phyloP scores from a whole-genome alignment of 2,329 filamentous ascomycete genomes.

The Neofusicoccum cordaticola region DNA sequence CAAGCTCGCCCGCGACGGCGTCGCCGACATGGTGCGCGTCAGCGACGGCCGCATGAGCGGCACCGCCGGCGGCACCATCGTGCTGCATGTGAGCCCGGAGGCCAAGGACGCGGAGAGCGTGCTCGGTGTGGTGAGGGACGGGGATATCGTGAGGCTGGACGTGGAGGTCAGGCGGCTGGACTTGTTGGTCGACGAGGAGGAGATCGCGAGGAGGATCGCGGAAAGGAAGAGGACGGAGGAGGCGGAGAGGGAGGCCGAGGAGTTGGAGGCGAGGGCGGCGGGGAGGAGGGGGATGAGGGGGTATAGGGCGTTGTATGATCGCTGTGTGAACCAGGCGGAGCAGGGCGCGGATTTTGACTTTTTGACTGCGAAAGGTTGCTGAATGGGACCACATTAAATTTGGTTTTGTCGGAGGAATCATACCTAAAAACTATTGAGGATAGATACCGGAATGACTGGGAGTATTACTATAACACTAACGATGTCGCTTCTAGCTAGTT shows the following conservation, averaged over 20 bases:
- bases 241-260: conserved; percentile 25
- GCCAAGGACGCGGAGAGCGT: conserved; percentile 46
- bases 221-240: conserved; percentile 24
- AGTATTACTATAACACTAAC: no score
- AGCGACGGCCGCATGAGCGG: conserved; percentile 57
- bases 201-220: conserved; percentile 40
- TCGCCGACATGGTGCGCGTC: conserved; percentile 53
- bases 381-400: not conserved
- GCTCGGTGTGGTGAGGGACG: conserved; percentile 48
- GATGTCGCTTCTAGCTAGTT: no score
- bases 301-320: conserved; percentile 59
- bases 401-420: no score
- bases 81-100: conserved; percentile 55
- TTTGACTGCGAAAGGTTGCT: conserved; percentile 37
- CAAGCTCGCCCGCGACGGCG: conserved; percentile 46
- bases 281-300: conserved; percentile 44
- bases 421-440: no score
- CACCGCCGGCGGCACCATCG: conserved; percentile 55
- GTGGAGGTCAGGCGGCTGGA: conserved; percentile 42
- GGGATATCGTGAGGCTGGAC: conserved; percentile 49
- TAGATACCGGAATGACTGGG: no score
- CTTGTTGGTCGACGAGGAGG: conserved; percentile 42
- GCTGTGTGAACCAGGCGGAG: conserved; percentile 59
- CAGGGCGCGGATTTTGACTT: conserved; percentile 62
- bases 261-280: conserved; percentile 26